phyloP scores from a whole-genome alignment of 345 rosid genomes.

The Eucalyptus victrix region DNA sequence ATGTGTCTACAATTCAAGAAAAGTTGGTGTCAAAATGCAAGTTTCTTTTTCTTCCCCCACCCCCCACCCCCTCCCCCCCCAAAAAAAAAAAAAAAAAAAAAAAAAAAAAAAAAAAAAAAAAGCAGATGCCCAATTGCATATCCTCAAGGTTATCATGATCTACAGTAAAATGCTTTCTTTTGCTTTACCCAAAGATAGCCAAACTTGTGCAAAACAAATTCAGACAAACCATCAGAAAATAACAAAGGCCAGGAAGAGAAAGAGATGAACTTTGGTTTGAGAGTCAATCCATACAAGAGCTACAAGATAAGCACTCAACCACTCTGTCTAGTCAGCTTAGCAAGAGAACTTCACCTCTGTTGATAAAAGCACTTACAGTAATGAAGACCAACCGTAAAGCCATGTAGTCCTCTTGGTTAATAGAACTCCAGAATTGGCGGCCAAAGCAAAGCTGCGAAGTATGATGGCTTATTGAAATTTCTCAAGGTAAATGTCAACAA shows the following conservation, averaged over 20 bases:
- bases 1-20: slow-evolving; percentile 24
- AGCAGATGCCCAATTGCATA: not conserved
- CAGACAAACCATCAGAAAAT: not conserved
- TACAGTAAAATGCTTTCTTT: not conserved
- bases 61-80: too few species aligned
- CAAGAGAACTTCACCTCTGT: not conserved
- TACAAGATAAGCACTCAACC: not conserved
- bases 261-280: not conserved
- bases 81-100: too few species aligned
- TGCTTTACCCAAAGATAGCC: not conserved
- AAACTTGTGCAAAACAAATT: not conserved
- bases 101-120: not conserved
- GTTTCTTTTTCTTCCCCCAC: not conserved
- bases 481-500: not conserved
- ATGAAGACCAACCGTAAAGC: slow-evolving; percentile 56
- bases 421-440: slow-evolving; percentile 71
- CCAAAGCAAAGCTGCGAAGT: slow-evolving; percentile 52
- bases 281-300: not conserved
- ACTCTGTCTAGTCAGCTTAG: not conserved
- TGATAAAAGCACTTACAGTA: slow-evolving; percentile 24
- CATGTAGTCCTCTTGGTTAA: slow-evolving; percentile 40
- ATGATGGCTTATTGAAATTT: not conserved
- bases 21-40: not conserved
- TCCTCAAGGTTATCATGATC: not conserved
- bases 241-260: not conserved